These are phyloP conservation scores for Apophysomyces elegans DNA, from an alignment of 371 early-diverging fungal species.

Conservation along the genomic window DNA sequence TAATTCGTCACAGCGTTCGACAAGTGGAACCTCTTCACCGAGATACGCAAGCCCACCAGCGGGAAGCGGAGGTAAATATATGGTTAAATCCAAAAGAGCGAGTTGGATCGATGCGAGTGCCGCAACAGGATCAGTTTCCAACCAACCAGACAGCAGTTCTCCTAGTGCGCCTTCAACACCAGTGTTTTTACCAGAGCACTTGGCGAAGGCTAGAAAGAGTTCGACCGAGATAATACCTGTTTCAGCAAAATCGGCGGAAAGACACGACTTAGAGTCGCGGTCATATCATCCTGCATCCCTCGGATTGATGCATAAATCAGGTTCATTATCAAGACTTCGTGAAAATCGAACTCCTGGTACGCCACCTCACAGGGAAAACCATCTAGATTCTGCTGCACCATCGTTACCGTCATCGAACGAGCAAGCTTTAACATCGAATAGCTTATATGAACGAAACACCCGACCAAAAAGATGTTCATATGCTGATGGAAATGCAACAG, in stretches of 20 bases:
- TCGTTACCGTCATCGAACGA: slow-evolving; percentile 17
- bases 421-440: not conserved
- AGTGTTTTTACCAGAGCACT: slow-evolving; percentile 6
- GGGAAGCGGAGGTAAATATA: slow-evolving; percentile 37
- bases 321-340: slow-evolving; percentile 29
- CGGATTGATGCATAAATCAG: slow-evolving; percentile 27
- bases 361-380: slow-evolving; percentile 1
- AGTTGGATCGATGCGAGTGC: slow-evolving; percentile 40
- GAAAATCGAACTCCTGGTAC: slow-evolving; percentile 18
- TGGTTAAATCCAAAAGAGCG: slow-evolving; percentile 39
- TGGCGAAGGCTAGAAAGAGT: slow-evolving; percentile 20
- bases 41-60: slow-evolving; percentile 38
- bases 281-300: slow-evolving; percentile 10
- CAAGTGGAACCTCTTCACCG: slow-evolving; percentile 19
- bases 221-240: slow-evolving; percentile 7
- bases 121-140: slow-evolving; percentile 8
- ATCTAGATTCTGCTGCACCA: slow-evolving; percentile 5
- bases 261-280: not conserved
- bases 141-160: slow-evolving; percentile 3
- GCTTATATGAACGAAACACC: not conserved
- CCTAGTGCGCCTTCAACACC: slow-evolving; percentile 26
- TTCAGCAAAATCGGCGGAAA: not conserved
- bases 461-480: slow-evolving; percentile 16
- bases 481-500: slow-evolving; percentile 16
- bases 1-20: slow-evolving; percentile 1